Percentiles rank a stretch among this genome's conserved stretches.
Conservation (phyloP, 2,329 filamentous ascomycete genomes). For the Aureobasidium mangrovei region DNA sequence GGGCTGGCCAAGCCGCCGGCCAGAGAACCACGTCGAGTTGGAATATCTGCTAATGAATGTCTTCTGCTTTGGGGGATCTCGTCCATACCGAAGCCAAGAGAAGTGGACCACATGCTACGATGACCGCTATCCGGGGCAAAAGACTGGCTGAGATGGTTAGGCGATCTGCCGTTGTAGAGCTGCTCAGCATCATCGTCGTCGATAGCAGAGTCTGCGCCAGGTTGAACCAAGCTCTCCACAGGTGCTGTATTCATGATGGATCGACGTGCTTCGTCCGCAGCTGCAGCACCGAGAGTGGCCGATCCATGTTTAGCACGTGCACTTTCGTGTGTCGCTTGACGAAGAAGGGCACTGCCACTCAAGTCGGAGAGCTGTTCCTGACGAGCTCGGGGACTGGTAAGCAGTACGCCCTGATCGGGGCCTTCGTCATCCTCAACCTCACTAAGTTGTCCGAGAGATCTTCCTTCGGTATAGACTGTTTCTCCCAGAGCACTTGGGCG, state of each 20-base stretch:
- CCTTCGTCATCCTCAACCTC: slow-evolving; percentile 60
- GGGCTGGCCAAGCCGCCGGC: slow-evolving; percentile 15
- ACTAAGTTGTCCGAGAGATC: slow-evolving; percentile 57
- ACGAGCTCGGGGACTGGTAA: slow-evolving; percentile 18
- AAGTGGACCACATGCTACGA: slow-evolving; percentile 11
- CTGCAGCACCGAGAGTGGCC: neutral
- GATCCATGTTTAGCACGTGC: slow-evolving; percentile 19
- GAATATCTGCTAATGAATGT: slow-evolving; percentile 60
- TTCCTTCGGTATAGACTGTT: slow-evolving; percentile 11
- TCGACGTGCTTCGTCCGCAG: slow-evolving; percentile 3
- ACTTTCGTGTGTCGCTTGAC: slow-evolving; percentile 30
- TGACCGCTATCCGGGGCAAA: slow-evolving; percentile 43
- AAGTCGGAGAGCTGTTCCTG: slow-evolving; percentile 10
- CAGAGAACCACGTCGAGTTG: slow-evolving; percentile 29
- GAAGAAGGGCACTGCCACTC: slow-evolving; percentile 21
- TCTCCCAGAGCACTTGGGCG: slow-evolving; percentile 21
- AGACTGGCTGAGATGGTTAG: slow-evolving; percentile 26
- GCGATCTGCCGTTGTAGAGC: neutral
- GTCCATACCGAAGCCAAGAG: slow-evolving; percentile 27
- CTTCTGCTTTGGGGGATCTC: slow-evolving; percentile 66
- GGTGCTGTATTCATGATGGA: neutral
- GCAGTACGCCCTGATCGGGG: slow-evolving; percentile 42
- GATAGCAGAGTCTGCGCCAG: neutral
- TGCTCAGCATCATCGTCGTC: slow-evolving; percentile 10
- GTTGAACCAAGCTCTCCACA: neutral